Percentiles rank a stretch among this genome's conserved stretches.
phyloP scores from a whole-genome alignment of 2,329 filamentous ascomycete genomes.

The Nothopassalora personata region DNA sequence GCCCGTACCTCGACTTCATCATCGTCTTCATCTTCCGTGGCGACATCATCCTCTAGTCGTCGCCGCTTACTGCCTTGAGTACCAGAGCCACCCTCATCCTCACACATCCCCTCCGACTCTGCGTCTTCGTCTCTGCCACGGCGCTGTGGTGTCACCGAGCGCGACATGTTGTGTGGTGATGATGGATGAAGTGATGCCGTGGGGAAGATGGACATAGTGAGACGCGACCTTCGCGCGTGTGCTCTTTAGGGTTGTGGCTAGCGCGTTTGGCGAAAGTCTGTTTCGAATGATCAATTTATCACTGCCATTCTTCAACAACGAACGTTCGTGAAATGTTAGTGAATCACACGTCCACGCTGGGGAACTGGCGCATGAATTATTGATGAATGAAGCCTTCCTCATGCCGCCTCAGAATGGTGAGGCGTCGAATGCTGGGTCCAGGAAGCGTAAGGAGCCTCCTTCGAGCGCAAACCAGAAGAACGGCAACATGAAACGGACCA shows the following conservation, averaged over 20 bases:
- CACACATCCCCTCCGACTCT: conserved; percentile 6
- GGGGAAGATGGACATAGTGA: not conserved
- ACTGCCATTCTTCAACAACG: not conserved
- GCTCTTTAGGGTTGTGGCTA: not conserved
- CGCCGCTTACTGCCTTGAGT: conserved; percentile 16
- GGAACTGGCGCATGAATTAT: not conserved
- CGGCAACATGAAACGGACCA: conserved; percentile 15
- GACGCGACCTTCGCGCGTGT: conserved; percentile 1
- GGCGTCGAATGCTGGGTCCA: conserved; percentile 1
- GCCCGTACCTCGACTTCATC: conserved; percentile 14
- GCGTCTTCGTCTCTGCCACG: conserved; percentile 14
- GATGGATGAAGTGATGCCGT: not conserved
- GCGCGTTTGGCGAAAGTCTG: not conserved
- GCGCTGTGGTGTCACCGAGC: conserved; percentile 13
- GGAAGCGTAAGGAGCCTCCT: conserved; percentile 27
- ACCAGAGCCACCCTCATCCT: conserved; percentile 7
- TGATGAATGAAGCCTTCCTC: not conserved
- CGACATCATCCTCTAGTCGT: conserved; percentile 9
- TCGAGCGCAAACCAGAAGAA: conserved; percentile 7
- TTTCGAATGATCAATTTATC: not conserved
- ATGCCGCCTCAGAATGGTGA: conserved; percentile 10
- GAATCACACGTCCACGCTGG: not conserved
- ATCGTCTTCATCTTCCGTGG: conserved; percentile 4
- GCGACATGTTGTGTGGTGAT: conserved; percentile 7
- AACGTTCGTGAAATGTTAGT: too few relatives aligned